Conservation (phyloP, 805 yeast species). For the Priceomyces castillae region DNA sequence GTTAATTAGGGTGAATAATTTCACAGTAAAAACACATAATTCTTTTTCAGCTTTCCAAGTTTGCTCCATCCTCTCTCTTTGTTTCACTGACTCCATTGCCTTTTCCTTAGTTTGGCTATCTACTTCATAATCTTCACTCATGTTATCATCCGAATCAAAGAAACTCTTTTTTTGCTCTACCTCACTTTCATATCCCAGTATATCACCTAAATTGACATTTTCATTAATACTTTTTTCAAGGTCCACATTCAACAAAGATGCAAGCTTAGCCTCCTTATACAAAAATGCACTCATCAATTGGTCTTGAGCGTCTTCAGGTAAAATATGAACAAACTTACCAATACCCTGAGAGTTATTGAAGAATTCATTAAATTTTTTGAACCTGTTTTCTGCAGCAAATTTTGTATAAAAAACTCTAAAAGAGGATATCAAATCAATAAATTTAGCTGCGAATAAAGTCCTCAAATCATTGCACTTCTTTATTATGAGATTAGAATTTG, state of each 20-base stretch:
- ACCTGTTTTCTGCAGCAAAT: constrained; percentile 24
- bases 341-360: constrained; percentile 20
- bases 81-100: neutral
- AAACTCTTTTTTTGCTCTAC: constrained; percentile 5
- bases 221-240: constrained; percentile 55
- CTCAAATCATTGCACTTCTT: constrained; percentile 23
- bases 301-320: constrained; percentile 29
- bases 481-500: constrained; percentile 10
- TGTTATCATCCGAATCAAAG: constrained; percentile 13
- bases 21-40: constrained; percentile 40
- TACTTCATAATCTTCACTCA: constrained; percentile 5
- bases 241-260: constrained; percentile 31
- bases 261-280: constrained; percentile 47
- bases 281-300: constrained; percentile 44
- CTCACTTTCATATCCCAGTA: constrained; percentile 8
- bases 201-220: constrained; percentile 41
- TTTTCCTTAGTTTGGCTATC: constrained; percentile 8
- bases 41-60: constrained; percentile 40
- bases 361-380: constrained; percentile 32
- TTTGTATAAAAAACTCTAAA: constrained; percentile 33
- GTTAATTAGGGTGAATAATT: constrained; percentile 34
- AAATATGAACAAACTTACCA: constrained; percentile 16
- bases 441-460: constrained; percentile 20
- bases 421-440: constrained; percentile 33
- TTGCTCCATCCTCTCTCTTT: constrained; percentile 7